Percentiles rank a stretch among this genome's conserved stretches.
phyloP scores from a whole-genome alignment of 192 early-diverging fungal species.

The Phlyctochytrium arcticum region DNA sequence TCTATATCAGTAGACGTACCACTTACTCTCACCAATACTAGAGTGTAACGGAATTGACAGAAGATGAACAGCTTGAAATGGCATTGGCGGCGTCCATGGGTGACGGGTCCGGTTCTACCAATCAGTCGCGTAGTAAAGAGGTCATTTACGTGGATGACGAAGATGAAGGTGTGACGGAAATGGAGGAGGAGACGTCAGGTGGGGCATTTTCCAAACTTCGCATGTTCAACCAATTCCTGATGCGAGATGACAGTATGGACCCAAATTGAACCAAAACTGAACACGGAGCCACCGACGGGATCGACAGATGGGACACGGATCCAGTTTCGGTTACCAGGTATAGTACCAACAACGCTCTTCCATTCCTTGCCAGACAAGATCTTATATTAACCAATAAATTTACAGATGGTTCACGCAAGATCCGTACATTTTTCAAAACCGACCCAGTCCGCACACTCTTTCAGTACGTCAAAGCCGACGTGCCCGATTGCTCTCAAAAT shows the following conservation, averaged over 20 bases:
- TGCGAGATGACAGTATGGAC: slow-evolving; percentile 28
- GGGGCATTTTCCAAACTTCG: too few relatives aligned
- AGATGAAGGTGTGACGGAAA: slow-evolving; percentile 14
- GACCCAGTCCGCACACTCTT: slow-evolving; percentile 74
- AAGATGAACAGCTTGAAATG: slow-evolving; percentile 84
- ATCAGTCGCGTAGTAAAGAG: too few relatives aligned
- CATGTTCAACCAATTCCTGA: too few relatives aligned
- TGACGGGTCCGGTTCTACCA: slow-evolving; percentile 13
- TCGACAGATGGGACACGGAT: slow-evolving; percentile 66
- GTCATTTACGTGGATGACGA: not conserved
- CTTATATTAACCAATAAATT: not conserved
- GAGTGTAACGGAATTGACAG: slow-evolving; percentile 68
- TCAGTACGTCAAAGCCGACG: slow-evolving; percentile 75
- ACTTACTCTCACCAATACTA: not conserved
- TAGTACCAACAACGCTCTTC: too few relatives aligned
- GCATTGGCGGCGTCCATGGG: slow-evolving; percentile 75
- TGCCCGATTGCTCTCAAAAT: slow-evolving; percentile 56
- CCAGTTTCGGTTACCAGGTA: slow-evolving; percentile 73
- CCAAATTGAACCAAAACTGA: slow-evolving; percentile 26
- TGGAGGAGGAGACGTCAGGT: slow-evolving; percentile 17
- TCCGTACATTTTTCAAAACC: slow-evolving; percentile 71
- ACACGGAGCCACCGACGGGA: slow-evolving; percentile 42
- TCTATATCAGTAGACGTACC: not conserved
- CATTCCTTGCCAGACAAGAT: too few relatives aligned
- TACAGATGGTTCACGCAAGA: slow-evolving; percentile 67